Evolutionary conservation across 2,329 filamentous ascomycete species (phyloP).

Genomic region (Fusarium concolor): DNA sequence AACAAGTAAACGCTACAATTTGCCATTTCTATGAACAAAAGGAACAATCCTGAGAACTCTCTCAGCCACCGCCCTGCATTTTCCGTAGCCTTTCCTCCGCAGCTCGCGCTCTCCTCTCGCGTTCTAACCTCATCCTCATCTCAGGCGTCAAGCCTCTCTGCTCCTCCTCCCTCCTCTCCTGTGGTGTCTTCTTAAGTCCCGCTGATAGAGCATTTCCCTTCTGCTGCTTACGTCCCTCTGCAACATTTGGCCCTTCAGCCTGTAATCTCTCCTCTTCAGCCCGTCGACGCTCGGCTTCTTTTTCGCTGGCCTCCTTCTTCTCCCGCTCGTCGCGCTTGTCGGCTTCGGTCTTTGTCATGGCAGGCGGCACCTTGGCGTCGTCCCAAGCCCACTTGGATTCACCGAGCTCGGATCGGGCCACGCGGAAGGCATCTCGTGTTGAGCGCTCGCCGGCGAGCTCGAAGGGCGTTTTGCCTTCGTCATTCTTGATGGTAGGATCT

Average conservation of each 20-base stretch:
- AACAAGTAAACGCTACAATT: too few species aligned
- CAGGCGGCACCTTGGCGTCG: conserved; percentile 75
- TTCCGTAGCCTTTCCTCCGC: conserved; percentile 87
- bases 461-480: conserved; percentile 86
- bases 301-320: conserved; percentile 73
- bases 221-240: conserved; percentile 59
- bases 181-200: conserved; percentile 75
- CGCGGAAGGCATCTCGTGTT: conserved; percentile 90
- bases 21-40: too few species aligned
- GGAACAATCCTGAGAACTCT: not conserved
- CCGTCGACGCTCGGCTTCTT: conserved; percentile 76
- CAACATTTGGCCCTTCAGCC: conserved; percentile 71
- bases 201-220: conserved; percentile 65
- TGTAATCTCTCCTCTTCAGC: conserved; percentile 79
- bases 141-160: conserved; percentile 86
- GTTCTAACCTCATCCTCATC: conserved; percentile 84
- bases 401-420: conserved; percentile 85
- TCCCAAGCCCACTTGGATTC: conserved; percentile 85
- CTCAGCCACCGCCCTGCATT: conserved; percentile 56
- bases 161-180: conserved; percentile 87
- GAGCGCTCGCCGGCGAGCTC: conserved; percentile 86
- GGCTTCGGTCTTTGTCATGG: conserved; percentile 77
- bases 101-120: conserved; percentile 89
- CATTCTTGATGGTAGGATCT: conserved; percentile 77
- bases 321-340: conserved; percentile 77